These are phyloP conservation scores for Paspalum notatum DNA, from an alignment of 176 grass and related monocot genomes.

Conservation along the genomic window DNA sequence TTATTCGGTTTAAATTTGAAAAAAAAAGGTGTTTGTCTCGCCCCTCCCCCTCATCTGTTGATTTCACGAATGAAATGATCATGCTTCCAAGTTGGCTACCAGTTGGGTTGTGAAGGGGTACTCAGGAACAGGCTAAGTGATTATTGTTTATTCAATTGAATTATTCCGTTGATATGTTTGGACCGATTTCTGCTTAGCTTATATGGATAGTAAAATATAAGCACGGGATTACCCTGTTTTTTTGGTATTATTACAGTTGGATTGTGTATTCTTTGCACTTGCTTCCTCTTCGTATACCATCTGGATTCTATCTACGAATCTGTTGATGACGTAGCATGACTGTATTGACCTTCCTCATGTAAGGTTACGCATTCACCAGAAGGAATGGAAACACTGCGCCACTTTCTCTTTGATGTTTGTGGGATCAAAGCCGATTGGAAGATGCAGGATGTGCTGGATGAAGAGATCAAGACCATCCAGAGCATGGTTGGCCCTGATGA, in stretches of 20 bases:
- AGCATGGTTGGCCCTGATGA: conserved; percentile 62
- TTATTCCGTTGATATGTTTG: background rate
- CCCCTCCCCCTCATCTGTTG: no score
- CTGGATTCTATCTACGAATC: background rate
- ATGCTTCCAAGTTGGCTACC: no score
- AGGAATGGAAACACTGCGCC: conserved; percentile 83
- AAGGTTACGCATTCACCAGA: conserved; percentile 87
- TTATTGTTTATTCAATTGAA: background rate
- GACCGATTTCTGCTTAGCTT: background rate
- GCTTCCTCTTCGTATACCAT: background rate
- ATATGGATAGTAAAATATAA: background rate
- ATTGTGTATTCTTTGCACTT: background rate
- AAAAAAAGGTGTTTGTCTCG: no score
- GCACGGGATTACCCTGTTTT: background rate
- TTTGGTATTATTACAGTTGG: background rate
- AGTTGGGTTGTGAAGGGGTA: no score
- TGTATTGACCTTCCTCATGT: conserved; percentile 16
- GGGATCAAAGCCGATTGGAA: conserved; percentile 76
- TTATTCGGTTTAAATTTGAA: no score
- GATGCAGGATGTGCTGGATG: conserved; percentile 88
- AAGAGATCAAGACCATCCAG: conserved; percentile 86
- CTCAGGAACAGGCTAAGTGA: background rate
- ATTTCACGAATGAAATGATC: no score
- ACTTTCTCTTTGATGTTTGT: conserved; percentile 86
- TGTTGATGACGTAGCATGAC: background rate